Evolutionary conservation across 306 rosid genomes (phyloP), one percentile per base, ranked within the genome.

Genomic region (Bauhinia variegata): DNA sequence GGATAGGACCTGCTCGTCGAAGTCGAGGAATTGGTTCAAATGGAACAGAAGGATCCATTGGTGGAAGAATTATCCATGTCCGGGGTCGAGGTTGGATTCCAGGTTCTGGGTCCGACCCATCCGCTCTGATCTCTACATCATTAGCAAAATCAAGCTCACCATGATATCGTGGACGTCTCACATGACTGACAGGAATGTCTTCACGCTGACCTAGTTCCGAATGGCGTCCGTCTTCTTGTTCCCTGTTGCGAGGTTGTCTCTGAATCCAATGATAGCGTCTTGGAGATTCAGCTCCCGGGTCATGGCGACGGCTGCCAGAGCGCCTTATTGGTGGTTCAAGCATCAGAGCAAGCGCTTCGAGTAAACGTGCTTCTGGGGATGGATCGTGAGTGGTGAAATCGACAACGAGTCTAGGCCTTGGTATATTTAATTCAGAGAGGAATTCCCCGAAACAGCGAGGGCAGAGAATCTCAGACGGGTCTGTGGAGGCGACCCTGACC

Each of bases 361-460:
- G 88, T 52, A 95, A 74, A 61, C 91, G 96, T 6, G 85, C 77
- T 57, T 82, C 86, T 0, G 96, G 90, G 33, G 90, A 86, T 44
- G 88, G 80, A 17, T 86, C 79, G 33, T 68, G 63, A 36, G 75
- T 57, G 7, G 84, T 67, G 60, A 79, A 71, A 52, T 87, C 86
- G 0, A 77, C 19, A 0, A 80, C 10, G 8, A 72, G 67, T 2
- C 77, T 65, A 2, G 95, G 91, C 31, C 63, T 69, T 0, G 86
- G 49, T 15, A 70, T 17, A 78, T 79, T 84, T 9, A 88, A 15
- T 63, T 90, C 95, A 3, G 52, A 41, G 17, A 95, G 33, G 81
- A 86, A 90, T 59, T 83, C 88, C 11, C 92, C 91, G 36, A 64
- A 85, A 52, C 99, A 95, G 3, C 95, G 91, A 0, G 97, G 96